phyloP scores from a whole-genome alignment of 106 monocot species.

The Dendrobium chrysotoxum region DNA sequence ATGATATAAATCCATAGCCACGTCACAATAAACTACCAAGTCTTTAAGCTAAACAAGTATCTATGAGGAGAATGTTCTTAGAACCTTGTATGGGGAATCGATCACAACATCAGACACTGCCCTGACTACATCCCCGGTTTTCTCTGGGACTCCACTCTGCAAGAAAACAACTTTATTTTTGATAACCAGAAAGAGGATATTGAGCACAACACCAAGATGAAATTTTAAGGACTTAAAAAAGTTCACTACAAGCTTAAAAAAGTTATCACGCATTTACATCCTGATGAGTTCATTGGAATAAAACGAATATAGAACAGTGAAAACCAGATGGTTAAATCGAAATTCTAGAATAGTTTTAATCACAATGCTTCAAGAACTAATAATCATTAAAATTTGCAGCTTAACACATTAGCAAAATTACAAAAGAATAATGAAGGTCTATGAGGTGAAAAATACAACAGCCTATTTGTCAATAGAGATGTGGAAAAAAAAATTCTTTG shows the following conservation, averaged over 20 bases:
- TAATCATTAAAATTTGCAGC: neutral
- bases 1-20: neutral
- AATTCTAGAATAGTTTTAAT: neutral
- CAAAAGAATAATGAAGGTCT: neutral
- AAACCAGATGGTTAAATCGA: neutral
- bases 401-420: neutral
- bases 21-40: neutral
- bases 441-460: neutral
- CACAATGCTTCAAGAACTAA: neutral
- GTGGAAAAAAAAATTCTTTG: neutral
- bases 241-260: neutral
- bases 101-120: conserved; percentile 62
- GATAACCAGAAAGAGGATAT: conserved; percentile 37
- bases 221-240: neutral
- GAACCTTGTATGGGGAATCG: conserved; percentile 87
- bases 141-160: conserved; percentile 70
- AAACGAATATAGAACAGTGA: neutral
- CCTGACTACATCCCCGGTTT: conserved; percentile 34
- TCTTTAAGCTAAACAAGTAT: neutral
- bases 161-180: conserved; percentile 40
- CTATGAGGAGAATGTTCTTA: neutral
- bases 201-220: conserved; percentile 4
- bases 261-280: neutral
- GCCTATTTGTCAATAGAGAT: neutral
- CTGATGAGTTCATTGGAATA: neutral